Percentiles rank a stretch among this genome's conserved stretches.
Evolutionary conservation across 306 rosid species (phyloP).

Genomic region (Acacia melanoxylon): DNA sequence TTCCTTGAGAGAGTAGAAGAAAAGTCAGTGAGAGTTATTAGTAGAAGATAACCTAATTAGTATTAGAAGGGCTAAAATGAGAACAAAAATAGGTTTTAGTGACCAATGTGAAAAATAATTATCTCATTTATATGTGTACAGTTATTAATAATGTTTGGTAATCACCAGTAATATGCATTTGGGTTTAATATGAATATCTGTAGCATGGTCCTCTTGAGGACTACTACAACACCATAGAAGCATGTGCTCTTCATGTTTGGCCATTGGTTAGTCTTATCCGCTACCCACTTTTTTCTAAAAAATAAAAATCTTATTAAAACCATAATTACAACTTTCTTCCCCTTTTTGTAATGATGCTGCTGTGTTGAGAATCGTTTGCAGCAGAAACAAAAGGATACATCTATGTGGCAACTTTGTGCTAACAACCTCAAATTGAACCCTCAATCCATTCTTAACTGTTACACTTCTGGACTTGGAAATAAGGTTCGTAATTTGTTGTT

Average conservation of each 20-base stretch:
- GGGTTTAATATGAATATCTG: neutral
- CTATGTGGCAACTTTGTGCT: neutral
- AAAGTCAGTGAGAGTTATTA: neutral
- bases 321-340: neutral
- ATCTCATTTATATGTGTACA: neutral
- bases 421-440: neutral
- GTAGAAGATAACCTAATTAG: too few species aligned
- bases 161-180: neutral
- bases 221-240: constrained; percentile 1
- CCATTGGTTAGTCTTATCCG: neutral
- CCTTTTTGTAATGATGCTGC: neutral
- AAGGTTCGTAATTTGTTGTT: neutral
- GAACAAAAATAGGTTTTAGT: neutral
- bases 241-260: constrained; percentile 1
- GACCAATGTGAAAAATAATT: neutral
- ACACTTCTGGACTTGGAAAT: neutral
- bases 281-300: neutral
- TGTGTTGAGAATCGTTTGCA: neutral
- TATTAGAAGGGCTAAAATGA: neutral
- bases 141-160: neutral
- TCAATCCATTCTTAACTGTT: neutral
- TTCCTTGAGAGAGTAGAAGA: neutral
- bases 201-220: constrained; percentile 4
- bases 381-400: neutral
- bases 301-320: neutral